Base-by-base conservation (phyloP, 78 protist species). In the Tieghemostelium lacteum region DNA sequence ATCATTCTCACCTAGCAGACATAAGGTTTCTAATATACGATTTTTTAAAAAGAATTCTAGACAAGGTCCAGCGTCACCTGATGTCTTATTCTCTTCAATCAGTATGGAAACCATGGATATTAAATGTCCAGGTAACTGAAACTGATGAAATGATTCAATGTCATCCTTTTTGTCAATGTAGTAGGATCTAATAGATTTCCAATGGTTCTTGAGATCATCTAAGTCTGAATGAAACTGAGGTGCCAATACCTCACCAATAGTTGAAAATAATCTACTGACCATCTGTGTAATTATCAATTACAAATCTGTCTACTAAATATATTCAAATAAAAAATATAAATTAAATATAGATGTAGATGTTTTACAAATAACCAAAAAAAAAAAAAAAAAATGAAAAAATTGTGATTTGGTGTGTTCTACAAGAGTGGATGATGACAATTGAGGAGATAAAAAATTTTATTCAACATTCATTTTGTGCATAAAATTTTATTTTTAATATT, bases 31-130 rank as follows among this genome's bases (percentile, higher is more conserved):
- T 2, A 83, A 69, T 57, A 83, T 83, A 58, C 58, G 66, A 57
- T 83, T 83, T 36, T 83, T 83, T 83, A 83, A 69, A 83, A 83
- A 83, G 77, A 69, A 83, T 28, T 83, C 89, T 54, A 83, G 42
- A 69, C 89, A 83, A 16, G 75, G 89, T 33, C 89, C 89, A 12
- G 75, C 77, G 58, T 83, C 89, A 58, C 89, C 89, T 17, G 19
- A 31, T 50, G 34, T 17, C 42, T 83, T 83, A 42, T 69, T 83
- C 65, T 83, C 89, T 37, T 71, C 89, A 4, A 60, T 72, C 37
- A 83, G 50, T 37, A 69, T 31, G 5, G 75, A 83, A 31, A 71
- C 89, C 89, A 83, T 83, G 17, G 78, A 66, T 69, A 83, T 83
- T 28, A 83, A 67, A 42, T 83, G 89, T 57, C 89, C 89, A 24